Evolutionary conservation across 805 yeast genomes (phyloP).

Genomic region (Suhomyces sp.): DNA sequence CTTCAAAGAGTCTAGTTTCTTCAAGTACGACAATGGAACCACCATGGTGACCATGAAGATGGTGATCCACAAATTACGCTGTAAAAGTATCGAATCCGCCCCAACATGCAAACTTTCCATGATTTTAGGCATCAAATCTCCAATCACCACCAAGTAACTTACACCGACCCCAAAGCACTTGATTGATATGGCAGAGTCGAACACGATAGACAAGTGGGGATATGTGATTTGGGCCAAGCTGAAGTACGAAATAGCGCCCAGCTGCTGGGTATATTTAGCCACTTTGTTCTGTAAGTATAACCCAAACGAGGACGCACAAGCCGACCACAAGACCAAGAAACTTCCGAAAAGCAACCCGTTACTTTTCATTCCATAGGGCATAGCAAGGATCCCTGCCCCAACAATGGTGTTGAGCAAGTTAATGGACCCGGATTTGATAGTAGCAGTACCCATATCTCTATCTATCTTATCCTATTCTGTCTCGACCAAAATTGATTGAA

Average conservation of each 20-base stretch:
- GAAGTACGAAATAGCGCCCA: conserved; percentile 41
- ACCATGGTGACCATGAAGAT: conserved; percentile 48
- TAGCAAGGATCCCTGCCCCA: conserved; percentile 77
- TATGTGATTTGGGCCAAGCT: conserved; percentile 57
- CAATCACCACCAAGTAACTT: conserved; percentile 68
- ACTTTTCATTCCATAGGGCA: conserved; percentile 68
- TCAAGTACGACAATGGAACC: conserved; percentile 61
- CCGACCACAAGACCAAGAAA: conserved; percentile 55
- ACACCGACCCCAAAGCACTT: conserved; percentile 81
- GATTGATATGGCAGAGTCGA: conserved; percentile 69
- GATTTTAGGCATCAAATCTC: conserved; percentile 69
- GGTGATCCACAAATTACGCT: conserved; percentile 54
- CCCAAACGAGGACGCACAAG: conserved; percentile 65
- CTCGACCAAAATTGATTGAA: no score
- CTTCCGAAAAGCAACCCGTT: conserved; percentile 65
- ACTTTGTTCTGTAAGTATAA: conserved; percentile 59
- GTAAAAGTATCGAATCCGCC: conserved; percentile 19
- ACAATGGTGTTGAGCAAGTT: conserved; percentile 73
- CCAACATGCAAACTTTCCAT: conserved; percentile 35
- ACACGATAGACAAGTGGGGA: conserved; percentile 65
- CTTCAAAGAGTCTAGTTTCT: conserved; percentile 63
- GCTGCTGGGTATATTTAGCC: conserved; percentile 49
- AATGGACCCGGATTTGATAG: conserved; percentile 31
- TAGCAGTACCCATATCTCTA: conserved; percentile 13
- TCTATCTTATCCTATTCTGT: no score